Evolutionary conservation across 2,329 filamentous ascomycete genomes (phyloP), one percentile per base, ranked within the genome.

Genomic region (Fusarium hostae): DNA sequence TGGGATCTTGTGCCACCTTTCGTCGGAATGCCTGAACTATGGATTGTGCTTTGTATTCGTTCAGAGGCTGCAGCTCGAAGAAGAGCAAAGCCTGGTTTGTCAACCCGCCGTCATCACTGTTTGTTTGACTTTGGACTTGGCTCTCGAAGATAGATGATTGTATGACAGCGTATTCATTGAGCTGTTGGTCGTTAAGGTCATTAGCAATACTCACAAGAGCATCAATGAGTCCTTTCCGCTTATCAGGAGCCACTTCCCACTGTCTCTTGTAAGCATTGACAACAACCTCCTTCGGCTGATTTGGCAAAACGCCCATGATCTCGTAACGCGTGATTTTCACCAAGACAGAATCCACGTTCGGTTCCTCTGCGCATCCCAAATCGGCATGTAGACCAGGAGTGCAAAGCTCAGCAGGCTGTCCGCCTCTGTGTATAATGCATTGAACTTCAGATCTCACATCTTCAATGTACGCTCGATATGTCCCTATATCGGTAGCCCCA

Each of bases 391-490:
- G 73, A n/a, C 76, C 64, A 5, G 72, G 72, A 10, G 75, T 74
- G 43, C 80, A 81, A 48, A 80, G 78, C 60, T 82, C 81, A 6
- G 72, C 70, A 22, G 72, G 68, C 70, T 79, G 76, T n/a, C 79
- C 77, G 41, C 72, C 77, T 76, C 73, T 80, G 67, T 78, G 79
- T 68, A 80, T 84, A 56, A 81, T 79, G 56, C 75, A 85, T 73
- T 87, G 84, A 3, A 86, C 78, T 69, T 88, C 86, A 41, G 81
- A 81, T 61, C 84, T 81, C 30, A 86, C 80, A 67, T 88, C 85
- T 63, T 88, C 85, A 63, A 85, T 79, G 55, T 84, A 87, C 4
- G 83, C 84, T 35, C 86, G 82, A 61, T 81, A 81, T 2, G 83
- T 85, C 5, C 79, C 80, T 12, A 83, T 68, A 37, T 81, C 76